Conservation (phyloP, 495 filamentous ascomycete species). For the Aspergillus panamensis region DNA sequence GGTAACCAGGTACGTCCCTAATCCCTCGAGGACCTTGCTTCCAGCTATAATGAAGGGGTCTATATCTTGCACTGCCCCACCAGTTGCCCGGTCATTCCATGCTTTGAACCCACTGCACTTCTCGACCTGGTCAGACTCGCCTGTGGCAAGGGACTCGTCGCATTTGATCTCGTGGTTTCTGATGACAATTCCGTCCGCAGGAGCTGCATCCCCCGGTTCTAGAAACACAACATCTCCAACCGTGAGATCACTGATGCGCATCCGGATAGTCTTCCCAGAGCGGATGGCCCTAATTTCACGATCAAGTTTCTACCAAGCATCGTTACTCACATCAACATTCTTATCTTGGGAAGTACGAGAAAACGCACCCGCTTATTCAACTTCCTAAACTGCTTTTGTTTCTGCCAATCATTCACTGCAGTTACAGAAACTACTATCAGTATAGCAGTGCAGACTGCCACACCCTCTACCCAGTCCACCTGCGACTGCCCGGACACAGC, state of each 20-base stretch:
- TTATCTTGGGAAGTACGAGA: too few species aligned
- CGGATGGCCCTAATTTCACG: slow-evolving; percentile 72
- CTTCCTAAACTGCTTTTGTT: slow-evolving; percentile 74
- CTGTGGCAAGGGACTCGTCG: slow-evolving; percentile 66
- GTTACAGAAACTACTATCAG: slow-evolving; percentile 72
- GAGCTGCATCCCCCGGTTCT: slow-evolving; percentile 69
- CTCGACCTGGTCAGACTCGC: slow-evolving; percentile 65
- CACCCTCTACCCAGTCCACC: slow-evolving; percentile 77
- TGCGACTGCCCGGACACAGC: slow-evolving; percentile 40
- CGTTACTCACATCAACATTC: too few species aligned
- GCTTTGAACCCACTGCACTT: slow-evolving; percentile 59
- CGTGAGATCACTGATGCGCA: slow-evolving; percentile 67
- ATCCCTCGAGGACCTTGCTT: slow-evolving; percentile 61
- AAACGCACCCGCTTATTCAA: slow-evolving; percentile 70
- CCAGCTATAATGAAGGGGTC: slow-evolving; percentile 64
- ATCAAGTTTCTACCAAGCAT: slow-evolving; percentile 73
- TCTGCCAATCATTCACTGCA: slow-evolving; percentile 73
- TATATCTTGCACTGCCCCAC: too few species aligned
- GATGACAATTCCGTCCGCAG: slow-evolving; percentile 58
- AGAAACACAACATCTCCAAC: slow-evolving; percentile 71
- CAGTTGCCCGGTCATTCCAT: slow-evolving; percentile 56
- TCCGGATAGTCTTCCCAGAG: slow-evolving; percentile 68
- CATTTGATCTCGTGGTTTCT: slow-evolving; percentile 63
- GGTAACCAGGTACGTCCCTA: slow-evolving; percentile 64
- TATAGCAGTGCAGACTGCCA: slow-evolving; percentile 74